Evolutionary conservation across 2,329 filamentous ascomycete genomes (phyloP).

Genomic region (Ophiocordyceps camponoti-rufipedis): DNA sequence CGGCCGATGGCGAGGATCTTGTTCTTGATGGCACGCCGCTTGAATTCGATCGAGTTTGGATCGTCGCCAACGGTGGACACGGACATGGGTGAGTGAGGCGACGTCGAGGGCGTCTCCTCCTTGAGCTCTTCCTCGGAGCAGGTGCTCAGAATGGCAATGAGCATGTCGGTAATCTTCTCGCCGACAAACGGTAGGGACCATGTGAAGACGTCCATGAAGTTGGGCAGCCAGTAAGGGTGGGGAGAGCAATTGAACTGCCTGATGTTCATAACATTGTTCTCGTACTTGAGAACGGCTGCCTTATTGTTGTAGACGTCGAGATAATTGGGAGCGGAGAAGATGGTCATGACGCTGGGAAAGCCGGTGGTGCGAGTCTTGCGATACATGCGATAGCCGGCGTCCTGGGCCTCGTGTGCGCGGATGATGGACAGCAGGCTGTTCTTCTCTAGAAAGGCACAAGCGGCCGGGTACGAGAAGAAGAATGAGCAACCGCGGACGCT

Average conservation of each 20-base stretch:
- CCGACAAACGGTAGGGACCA: conserved; percentile 98
- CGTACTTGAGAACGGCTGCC: conserved; percentile 94
- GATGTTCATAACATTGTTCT: conserved; percentile 99
- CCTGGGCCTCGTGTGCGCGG: conserved; percentile 93
- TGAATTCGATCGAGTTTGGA: conserved; percentile 78
- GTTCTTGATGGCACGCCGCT: conserved; percentile 96
- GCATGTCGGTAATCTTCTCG: conserved; percentile 98
- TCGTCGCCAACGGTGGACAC: conserved; percentile 33
- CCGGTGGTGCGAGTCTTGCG: conserved; percentile 94
- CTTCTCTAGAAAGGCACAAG: conserved; percentile 95
- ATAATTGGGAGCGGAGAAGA: conserved; percentile 97
- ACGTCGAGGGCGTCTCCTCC: conserved; percentile 51
- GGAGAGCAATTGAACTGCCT: conserved; percentile 99
- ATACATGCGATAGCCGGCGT: conserved; percentile 98
- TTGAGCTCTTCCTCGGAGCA: conserved; percentile 98
- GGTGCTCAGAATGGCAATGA: conserved; percentile 94
- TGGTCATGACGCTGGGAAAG: conserved; percentile 99
- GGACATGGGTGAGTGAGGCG: conserved; percentile 38
- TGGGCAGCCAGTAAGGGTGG: conserved; percentile 97
- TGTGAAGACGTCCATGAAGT: conserved; percentile 99
- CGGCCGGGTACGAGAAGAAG: conserved; percentile 96
- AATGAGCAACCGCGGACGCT: conserved; percentile 97
- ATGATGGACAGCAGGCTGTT: conserved; percentile 97
- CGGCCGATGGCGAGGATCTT: conserved; percentile 97
- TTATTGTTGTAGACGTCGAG: conserved; percentile 99